Evolutionary conservation across 441 rosid species (phyloP).

Genomic region (Euphorbia celastroides): DNA sequence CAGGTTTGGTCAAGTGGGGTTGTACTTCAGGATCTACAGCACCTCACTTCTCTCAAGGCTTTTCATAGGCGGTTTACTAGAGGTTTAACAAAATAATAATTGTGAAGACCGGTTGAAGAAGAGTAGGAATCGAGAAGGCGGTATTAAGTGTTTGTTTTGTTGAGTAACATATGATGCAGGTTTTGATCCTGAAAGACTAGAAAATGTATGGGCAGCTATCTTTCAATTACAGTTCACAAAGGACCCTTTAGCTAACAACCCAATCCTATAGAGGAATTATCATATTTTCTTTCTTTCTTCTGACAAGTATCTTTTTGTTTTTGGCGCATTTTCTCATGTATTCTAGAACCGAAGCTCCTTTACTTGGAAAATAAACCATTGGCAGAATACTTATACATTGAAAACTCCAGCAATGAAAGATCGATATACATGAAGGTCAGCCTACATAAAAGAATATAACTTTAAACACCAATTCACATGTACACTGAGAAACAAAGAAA

Average conservation of each 20-base stretch:
- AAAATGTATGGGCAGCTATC: slow-evolving; percentile 33
- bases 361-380: no score
- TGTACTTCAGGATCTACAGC: slow-evolving; percentile 21
- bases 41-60: slow-evolving; percentile 32
- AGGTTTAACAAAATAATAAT: no score
- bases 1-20: slow-evolving; percentile 21
- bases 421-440: no score
- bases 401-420: no score
- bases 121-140: slow-evolving; percentile 17
- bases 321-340: no score
- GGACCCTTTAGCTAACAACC: slow-evolving; percentile 20
- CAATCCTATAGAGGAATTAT: slow-evolving; percentile 14
- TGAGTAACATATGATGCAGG: slow-evolving; percentile 10
- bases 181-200: slow-evolving; percentile 26
- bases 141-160: no score
- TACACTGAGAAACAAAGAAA: no score
- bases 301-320: no score
- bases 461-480: no score
- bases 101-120: slow-evolving; percentile 15
- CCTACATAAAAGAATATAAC: no score
- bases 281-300: not conserved
- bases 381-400: no score
- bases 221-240: slow-evolving; percentile 32
- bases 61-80: slow-evolving; percentile 22
- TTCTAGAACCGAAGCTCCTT: no score